Evolutionary conservation across 1,139 yeast species (phyloP), one percentile per base, ranked within the genome.

Genomic region (Geotrichum histeridarum): DNA sequence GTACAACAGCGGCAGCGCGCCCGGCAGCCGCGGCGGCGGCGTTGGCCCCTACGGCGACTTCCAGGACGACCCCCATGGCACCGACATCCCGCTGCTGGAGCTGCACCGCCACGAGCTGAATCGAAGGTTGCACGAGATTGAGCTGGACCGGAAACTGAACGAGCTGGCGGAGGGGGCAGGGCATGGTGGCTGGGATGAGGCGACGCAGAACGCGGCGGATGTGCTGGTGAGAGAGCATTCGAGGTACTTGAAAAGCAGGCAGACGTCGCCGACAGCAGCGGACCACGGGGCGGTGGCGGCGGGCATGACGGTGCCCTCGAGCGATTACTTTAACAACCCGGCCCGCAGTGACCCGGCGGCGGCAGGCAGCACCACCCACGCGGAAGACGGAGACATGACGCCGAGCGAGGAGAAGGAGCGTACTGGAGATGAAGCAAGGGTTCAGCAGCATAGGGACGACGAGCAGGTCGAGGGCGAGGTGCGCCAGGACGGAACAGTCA

Each of bases 71-170:
- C n/a, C n/a, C n/a, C 27, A 22, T 5, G 54, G 39, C 12, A 17
- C 57, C 12, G 68, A 63, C 33, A 64, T 66, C 31, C 66, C 65
- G 12, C 49, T 66, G 48, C 49, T 59, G 5, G 63, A 62, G 37
- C 57, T 66, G 31, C 65, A 65, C 43, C 54, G 55, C 32, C 27
- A 22, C 27, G 57, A 53, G 9, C 60, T 63, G 4, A 56, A 60
- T 22, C 61, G 60, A 17, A 58, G 55, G 9, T 67, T 67, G 17
- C 57, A 59, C 42, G 51, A 59, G 36, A 47, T 59, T 9, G 57
- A 53, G 9, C 60, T 63, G 7, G 56, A 60, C 30, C 61, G 60
- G 17, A 58, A 56, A 8, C 67, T 67, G 17, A 58, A 59, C 42
- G 51, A 59, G 36, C 57, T 12, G 37, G 15, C 22, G 4, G 17